Evolutionary conservation across 2,329 filamentous ascomycete genomes (phyloP).

Genomic region (Passalora sequoiae): DNA sequence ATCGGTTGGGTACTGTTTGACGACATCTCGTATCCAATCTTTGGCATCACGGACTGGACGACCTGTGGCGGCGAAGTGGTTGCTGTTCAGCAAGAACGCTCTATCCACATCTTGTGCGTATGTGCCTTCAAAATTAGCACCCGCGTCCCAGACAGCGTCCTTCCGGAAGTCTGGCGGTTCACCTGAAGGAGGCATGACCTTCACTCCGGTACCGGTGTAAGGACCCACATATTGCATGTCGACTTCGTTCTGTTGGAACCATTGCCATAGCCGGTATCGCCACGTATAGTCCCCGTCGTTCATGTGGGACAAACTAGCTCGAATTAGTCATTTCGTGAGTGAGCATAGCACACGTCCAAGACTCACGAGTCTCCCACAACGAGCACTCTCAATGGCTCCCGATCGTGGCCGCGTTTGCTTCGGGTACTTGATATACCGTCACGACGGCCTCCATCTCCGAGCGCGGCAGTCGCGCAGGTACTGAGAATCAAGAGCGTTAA

Average conservation of each 20-base stretch:
- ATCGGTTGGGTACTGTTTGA: not conserved
- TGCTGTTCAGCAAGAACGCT: not conserved
- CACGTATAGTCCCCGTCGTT: not conserved
- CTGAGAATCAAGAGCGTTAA: too few relatives aligned
- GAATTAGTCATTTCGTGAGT: not conserved
- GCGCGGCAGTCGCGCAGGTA: too few relatives aligned
- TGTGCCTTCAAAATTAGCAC: not conserved
- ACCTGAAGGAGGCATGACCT: not conserved
- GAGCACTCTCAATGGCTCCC: constrained; percentile 14
- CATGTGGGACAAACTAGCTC: not conserved
- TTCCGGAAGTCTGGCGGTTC: not conserved
- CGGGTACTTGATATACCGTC: too few relatives aligned
- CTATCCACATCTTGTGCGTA: not conserved
- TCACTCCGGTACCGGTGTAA: not conserved
- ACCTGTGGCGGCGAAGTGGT: not conserved
- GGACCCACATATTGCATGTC: not conserved
- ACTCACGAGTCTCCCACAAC: not conserved
- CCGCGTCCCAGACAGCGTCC: not conserved
- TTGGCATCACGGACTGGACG: not conserved
- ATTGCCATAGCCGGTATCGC: constrained; percentile 3
- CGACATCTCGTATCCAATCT: not conserved
- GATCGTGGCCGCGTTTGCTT: too few relatives aligned
- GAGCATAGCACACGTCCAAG: not conserved
- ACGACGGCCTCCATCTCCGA: too few relatives aligned
- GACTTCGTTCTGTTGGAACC: not conserved